Base-by-base conservation (phyloP, 73 alveolate species). In the Paramecium sonneborni region DNA sequence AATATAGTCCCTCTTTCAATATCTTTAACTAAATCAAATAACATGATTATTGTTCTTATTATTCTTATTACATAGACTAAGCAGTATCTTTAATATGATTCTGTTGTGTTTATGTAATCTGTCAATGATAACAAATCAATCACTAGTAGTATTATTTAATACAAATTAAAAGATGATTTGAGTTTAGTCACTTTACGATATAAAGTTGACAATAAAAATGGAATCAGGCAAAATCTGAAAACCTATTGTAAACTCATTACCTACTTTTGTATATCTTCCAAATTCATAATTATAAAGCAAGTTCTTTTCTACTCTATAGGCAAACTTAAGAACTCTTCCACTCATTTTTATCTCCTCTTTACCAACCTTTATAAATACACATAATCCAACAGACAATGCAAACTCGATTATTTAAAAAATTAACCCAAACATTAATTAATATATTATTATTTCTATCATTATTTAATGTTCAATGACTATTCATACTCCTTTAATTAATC, bases 401-500 rank as follows among this genome's bases (percentile, higher is more conserved):
- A 62, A 62, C 44, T 62, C 84, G 18, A 62, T 21, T 21, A 30
- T 30, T 62, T 62, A 62, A 20, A 32, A 26, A 23, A 62, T 11
- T 23, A 62, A 26, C 24, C 10, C 2, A 14, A 62, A 62, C 84
- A 62, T 62, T 62, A 23, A 62, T 62, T 62, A 5, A 62, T 62
- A 14, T 0, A 23, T 26, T 30, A 62, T 26, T 62, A 62, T 30
- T 26, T 62, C 20, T 35, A 35, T 72, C 35, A 34, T 35, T 35
- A 35, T 3, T 1, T 6, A 10, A 2, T 15, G 26, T 86, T 37
- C 62, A 35, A 86, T 39, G 8, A 68, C 6, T 56, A 35, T 86
- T 96, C 99, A 95, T 85, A 97, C 30, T 89, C 95, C 48, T 85
- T 58, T 20, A 97, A 95, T 79, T 96, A 96, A 38, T 97, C 79